A percentile compares a stretch with the other conserved stretches of the same genome.
These are phyloP conservation scores for Pythium scleroteichum DNA, from an alignment of 352 stramenopile genomes.

Conservation along the genomic window DNA sequence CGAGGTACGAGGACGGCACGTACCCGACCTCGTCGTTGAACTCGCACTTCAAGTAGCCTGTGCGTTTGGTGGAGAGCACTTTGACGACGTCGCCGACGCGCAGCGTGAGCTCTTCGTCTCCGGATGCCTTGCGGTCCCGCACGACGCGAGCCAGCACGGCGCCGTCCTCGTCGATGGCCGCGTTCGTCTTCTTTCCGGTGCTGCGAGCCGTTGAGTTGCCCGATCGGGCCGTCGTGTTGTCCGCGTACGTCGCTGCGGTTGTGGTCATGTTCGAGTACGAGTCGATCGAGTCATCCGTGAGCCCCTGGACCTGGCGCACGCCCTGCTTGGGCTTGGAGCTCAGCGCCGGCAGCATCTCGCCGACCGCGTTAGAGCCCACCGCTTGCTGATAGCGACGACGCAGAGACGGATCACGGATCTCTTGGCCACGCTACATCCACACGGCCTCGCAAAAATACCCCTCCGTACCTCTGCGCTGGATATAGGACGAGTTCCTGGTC, in stretches of 20 bases:
- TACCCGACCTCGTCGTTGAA: constrained; percentile 70
- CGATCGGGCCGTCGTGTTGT: constrained; percentile 49
- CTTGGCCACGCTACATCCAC: no score
- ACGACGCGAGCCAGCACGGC: constrained; percentile 55
- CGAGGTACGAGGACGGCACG: constrained; percentile 81
- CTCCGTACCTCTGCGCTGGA: background rate
- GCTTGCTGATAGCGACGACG: no score
- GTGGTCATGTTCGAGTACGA: constrained; percentile 72
- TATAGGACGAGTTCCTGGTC: background rate
- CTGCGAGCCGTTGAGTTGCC: constrained; percentile 18
- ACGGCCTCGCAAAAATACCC: background rate
- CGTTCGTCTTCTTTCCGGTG: constrained; percentile 11
- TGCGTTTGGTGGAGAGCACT: constrained; percentile 77
- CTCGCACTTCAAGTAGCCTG: constrained; percentile 83
- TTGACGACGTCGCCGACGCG: constrained; percentile 64
- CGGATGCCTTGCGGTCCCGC: constrained; percentile 72
- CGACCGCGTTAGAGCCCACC: background rate
- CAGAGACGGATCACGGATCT: no score
- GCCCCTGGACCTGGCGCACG: constrained; percentile 74
- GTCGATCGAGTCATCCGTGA: constrained; percentile 88
- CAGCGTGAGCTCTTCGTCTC: constrained; percentile 73
- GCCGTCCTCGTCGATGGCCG: constrained; percentile 26
- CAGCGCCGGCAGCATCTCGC: constrained; percentile 67
- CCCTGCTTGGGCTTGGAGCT: constrained; percentile 83
- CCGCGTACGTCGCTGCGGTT: constrained; percentile 44